phyloP scores from a whole-genome alignment of 78 protist genomes.

The slime mould (Dictyostelium discoideum) region dicty_2.7 NC_007091.3:4569501-4570000 shows the following conservation, averaged over 20 bases:
- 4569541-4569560: background rate
- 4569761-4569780: background rate
- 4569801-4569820: background rate
- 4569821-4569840: slow-evolving; percentile 6
- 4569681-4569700: background rate
- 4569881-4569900: background rate
- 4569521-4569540: background rate
- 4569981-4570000: slow-evolving; percentile 55
- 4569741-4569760: background rate
- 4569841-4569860: slow-evolving; percentile 22
- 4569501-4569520: slow-evolving; percentile 14
- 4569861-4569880: slow-evolving; percentile 19
- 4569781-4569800: background rate
- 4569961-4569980: background rate
- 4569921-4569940: background rate
- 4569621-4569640: background rate
- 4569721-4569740: background rate
- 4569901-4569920: background rate
- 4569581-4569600: slow-evolving; percentile 22
- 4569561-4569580: background rate
- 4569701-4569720: background rate
- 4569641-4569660: slow-evolving; percentile 11
- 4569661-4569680: slow-evolving; percentile 4
- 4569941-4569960: background rate
- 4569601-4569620: slow-evolving; percentile 14